Conservation (phyloP, 2,329 filamentous ascomycete species). For the Aspergillus alliaceus region DNA sequence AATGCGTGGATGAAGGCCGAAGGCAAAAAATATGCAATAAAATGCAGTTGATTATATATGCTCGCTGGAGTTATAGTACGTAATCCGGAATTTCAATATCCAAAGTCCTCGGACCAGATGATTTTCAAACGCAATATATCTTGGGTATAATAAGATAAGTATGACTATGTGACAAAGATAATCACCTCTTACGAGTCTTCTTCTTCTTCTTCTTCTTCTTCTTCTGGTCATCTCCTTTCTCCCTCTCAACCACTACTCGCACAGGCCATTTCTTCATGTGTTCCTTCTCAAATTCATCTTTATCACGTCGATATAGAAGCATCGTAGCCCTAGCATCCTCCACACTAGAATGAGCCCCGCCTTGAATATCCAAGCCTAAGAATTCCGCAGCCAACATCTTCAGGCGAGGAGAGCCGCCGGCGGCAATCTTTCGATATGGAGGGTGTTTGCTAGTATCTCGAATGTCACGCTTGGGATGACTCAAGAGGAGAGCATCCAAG, state of each 20-base stretch:
- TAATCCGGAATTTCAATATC: background rate
- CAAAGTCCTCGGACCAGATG: background rate
- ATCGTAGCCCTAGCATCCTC: conserved; percentile 87
- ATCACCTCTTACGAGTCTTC: conserved; percentile 45
- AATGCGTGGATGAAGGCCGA: background rate
- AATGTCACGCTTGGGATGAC: conserved; percentile 74
- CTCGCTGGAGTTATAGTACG: background rate
- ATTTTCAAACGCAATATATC: conserved; percentile 6
- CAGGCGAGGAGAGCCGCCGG: conserved; percentile 50
- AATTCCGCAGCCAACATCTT: conserved; percentile 58
- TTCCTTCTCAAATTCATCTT: conserved; percentile 81
- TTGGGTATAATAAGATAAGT: conserved; percentile 19
- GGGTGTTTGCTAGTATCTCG: conserved; percentile 80
- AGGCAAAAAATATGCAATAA: background rate
- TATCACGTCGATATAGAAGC: conserved; percentile 80
- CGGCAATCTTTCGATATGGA: conserved; percentile 65
- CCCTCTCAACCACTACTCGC: conserved; percentile 33
- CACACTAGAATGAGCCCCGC: conserved; percentile 60
- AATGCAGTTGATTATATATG: background rate
- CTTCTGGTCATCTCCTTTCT: conserved; percentile 34
- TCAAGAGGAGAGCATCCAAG: conserved; percentile 70
- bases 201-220: conserved; percentile 51
- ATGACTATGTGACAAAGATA: background rate
- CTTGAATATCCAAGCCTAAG: conserved; percentile 60
- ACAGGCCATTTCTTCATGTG: conserved; percentile 66